Base-by-base conservation (phyloP, 2,329 filamentous ascomycete species). In the Gnomoniopsis smithogilvyi region DNA sequence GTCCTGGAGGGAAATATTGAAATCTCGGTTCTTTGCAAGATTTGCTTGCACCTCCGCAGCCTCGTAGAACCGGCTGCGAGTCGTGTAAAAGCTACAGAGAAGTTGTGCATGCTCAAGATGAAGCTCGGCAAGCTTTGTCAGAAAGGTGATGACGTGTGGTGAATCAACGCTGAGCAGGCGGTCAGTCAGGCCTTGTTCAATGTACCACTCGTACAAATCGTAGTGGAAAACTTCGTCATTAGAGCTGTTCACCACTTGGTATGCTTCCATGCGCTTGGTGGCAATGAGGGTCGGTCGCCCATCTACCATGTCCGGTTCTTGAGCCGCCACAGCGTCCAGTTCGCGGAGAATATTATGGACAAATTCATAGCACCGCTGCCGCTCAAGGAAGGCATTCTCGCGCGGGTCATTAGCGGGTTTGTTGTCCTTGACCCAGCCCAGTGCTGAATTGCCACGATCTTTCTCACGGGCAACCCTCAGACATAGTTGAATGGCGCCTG, bases 141-240 rank as follows among this genome's bases (percentile, higher is more conserved):
- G 83, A 71, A 96, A 99, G 2, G 87, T 90, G 46, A 96, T 83
- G 26, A 98, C 92, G 67, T 92, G 93, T 0, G 88, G 85, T 6
- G 93, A 96, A 59, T 93, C 85, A 54, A 95, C 92, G 38, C 89
- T 86, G 36, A 99, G 83, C 30, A 99, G 83, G 15, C 92, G 88
- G 63, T 97, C 92, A 11, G 86, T 89, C 86, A 91, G 93, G 19
- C 90, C 89, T 70, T 93, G 88, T 56, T 83, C 76, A 65, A 98
- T 87, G 73, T 99, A 99, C 94, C 95, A 99, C 68, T 97, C 93
- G 71, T 97, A 99, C n/a, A 99, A 81, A 67, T 91, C 92, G 62
- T 91, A 96, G 71, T 98, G 89, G 77, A 99, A 99, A 4, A 97
- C 90, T 68, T 97, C 91, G 65, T 99, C 95, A 15, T 88, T 84